Evolutionary conservation across 176 grass and related monocot genomes (phyloP).

Genomic region (Triticum turgidum): DNA sequence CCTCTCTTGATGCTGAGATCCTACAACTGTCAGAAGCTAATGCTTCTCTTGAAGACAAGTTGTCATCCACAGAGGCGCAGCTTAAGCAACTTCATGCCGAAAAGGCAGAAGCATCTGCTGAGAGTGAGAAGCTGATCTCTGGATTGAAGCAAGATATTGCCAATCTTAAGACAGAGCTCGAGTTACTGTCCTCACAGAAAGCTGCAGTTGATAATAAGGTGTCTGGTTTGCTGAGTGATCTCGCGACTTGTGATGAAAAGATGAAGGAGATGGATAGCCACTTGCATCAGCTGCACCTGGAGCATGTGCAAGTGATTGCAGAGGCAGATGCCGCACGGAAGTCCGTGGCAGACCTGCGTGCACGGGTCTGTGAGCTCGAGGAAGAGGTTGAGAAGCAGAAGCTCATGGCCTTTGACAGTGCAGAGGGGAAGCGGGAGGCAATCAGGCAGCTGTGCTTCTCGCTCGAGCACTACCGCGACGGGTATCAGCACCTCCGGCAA

Average conservation of each 20-base stretch:
- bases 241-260: constrained; percentile 46
- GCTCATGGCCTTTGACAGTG: constrained; percentile 48
- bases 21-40: constrained; percentile 39
- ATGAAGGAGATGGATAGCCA: constrained; percentile 47
- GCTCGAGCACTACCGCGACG: constrained; percentile 86
- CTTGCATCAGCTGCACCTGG: constrained; percentile 69
- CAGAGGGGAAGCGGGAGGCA: constrained; percentile 82
- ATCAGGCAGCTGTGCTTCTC: constrained; percentile 97
- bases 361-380: constrained; percentile 58
- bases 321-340: constrained; percentile 34
- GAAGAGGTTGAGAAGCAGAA: constrained; percentile 71
- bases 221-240: constrained; percentile 24
- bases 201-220: constrained; percentile 32
- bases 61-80: constrained; percentile 38
- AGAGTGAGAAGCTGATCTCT: constrained; percentile 42
- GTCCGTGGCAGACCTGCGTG: constrained; percentile 10
- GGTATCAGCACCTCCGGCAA: constrained; percentile 72
- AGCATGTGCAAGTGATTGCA: constrained; percentile 61
- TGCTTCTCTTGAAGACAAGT: constrained; percentile 37
- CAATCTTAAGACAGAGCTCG: constrained; percentile 34
- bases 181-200: constrained; percentile 53
- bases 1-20: constrained; percentile 41
- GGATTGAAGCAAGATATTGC: constrained; percentile 46
- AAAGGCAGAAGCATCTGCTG: constrained; percentile 34
- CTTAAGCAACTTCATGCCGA: constrained; percentile 38